phyloP scores from a whole-genome alignment of 2,329 filamentous ascomycete genomes.

The Arthrobotrys iridis region DNA sequence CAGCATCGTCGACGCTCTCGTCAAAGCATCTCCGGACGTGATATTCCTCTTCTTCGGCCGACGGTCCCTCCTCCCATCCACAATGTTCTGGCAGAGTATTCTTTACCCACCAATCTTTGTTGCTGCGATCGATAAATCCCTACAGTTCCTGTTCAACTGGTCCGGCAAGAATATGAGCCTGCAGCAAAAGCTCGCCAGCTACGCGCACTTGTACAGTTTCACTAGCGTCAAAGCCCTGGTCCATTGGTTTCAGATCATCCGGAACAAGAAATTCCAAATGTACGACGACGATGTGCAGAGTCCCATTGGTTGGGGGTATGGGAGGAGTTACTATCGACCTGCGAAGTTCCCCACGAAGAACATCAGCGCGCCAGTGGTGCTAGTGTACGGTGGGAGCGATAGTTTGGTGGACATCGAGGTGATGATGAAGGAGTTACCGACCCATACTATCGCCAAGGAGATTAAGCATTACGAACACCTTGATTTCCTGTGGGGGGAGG shows the following conservation, averaged over 20 bases:
- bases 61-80: constrained; percentile 87
- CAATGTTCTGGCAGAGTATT: constrained; percentile 97
- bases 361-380: constrained; percentile 92
- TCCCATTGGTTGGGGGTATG: constrained; percentile 70
- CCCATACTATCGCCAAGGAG: constrained; percentile 79
- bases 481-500: constrained; percentile 92
- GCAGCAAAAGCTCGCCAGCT: constrained; percentile 92
- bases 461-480: constrained; percentile 95
- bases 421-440: constrained; percentile 88
- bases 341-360: constrained; percentile 96
- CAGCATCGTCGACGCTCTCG: constrained; percentile 87
- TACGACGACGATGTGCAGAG: constrained; percentile 93
- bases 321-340: constrained; percentile 86
- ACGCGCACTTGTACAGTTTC: constrained; percentile 95
- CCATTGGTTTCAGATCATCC: constrained; percentile 99
- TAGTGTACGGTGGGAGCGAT: constrained; percentile 93
- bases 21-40: constrained; percentile 92
- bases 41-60: constrained; percentile 92
- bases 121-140: constrained; percentile 81
- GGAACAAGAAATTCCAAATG: constrained; percentile 96
- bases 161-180: constrained; percentile 81
- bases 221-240: constrained; percentile 97
- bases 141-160: constrained; percentile 91
- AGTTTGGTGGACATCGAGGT: constrained; percentile 91
- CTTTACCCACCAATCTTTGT: constrained; percentile 91